A percentile compares a stretch with the other conserved stretches of the same genome.
phyloP scores from a whole-genome alignment of 2,329 filamentous ascomycete genomes.

The Didymella glomerata region DNA sequence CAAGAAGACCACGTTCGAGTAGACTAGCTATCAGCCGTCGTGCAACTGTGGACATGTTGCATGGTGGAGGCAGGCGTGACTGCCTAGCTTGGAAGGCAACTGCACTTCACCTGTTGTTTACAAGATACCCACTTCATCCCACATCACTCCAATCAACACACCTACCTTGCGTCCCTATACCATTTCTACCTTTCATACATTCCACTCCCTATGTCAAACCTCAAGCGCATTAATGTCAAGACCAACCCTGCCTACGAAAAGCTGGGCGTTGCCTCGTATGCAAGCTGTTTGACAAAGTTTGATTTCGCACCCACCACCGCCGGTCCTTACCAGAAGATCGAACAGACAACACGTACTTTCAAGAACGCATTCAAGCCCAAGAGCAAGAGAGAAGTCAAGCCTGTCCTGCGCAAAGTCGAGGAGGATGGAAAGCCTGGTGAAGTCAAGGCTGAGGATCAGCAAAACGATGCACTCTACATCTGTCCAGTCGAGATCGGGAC shows the following conservation, averaged over 20 bases:
- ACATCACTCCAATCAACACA: slow-evolving; percentile 12
- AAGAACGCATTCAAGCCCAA: slow-evolving; percentile 52
- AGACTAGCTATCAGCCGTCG: slow-evolving; percentile 9
- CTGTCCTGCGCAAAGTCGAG: slow-evolving; percentile 54
- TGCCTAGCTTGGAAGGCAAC: slow-evolving; percentile 4
- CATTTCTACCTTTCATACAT: background rate
- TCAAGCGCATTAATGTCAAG: slow-evolving; percentile 36
- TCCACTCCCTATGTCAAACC: slow-evolving; percentile 21
- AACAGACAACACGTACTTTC: slow-evolving; percentile 49
- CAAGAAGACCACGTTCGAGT: slow-evolving; percentile 82
- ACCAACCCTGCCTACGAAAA: slow-evolving; percentile 37
- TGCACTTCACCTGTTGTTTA: slow-evolving; percentile 16
- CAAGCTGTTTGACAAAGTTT: slow-evolving; percentile 67
- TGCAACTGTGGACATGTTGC: slow-evolving; percentile 4
- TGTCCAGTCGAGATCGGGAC: slow-evolving; percentile 68
- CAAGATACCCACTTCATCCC: slow-evolving; percentile 15
- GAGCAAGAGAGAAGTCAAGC: slow-evolving; percentile 55
- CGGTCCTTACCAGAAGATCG: slow-evolving; percentile 67
- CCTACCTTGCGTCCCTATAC: background rate
- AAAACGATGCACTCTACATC: slow-evolving; percentile 50
- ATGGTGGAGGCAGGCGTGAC: slow-evolving; percentile 1
- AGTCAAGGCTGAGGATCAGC: slow-evolving; percentile 52
- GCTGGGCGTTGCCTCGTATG: slow-evolving; percentile 68
- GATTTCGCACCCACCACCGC: slow-evolving; percentile 68
- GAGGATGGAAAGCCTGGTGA: slow-evolving; percentile 55